Base-by-base conservation (phyloP, 2,329 filamentous ascomycete genomes). In the Sarocladium oryzae region DNA sequence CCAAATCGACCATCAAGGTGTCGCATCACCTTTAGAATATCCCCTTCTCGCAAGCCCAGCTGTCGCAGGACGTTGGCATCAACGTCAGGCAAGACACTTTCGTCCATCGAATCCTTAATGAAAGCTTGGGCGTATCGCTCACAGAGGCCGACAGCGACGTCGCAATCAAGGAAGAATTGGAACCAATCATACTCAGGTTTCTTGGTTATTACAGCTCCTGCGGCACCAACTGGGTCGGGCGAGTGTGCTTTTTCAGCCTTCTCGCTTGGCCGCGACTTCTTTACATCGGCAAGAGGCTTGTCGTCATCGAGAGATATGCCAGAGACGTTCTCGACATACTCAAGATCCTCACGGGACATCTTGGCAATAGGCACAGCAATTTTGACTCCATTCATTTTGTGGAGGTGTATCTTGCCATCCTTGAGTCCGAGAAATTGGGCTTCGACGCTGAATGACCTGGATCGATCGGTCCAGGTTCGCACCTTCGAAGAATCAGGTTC, bases 341-440 rank as follows among this genome's bases (percentile, higher is more conserved):
- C 92, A 35, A 99, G 76, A 69, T 99, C 93, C 62, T 92, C 88
- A 37, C 90, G 78, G 1, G 92, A 95, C 93, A 99, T 99, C 67
- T 99, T 99, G 35, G 83, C 76, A 24, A 97, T 82, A 2, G 93
- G 93, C 3, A 99, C 93, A 8, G 93, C 93, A 68, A 99, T 99
- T 69, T 97, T 97, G 61, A 99, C 90, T 33, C 93, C 93, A 64
- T 99, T 99, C 70, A 89, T 79, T 73, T 99, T 99, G 74, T 99
- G 93, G 20, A 99, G 76, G 68, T 99, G 95, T 57, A 99, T 95
- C 69, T 97, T 97, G 56, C 91, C 89, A 64, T 97, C 93, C 66
- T 89, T 89, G 50, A 97, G 78, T 24, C 90, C 92, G 49, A 99
- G 82, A 63, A 97, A 99, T 65, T 99, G 89, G 15, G 93, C 93